These are phyloP conservation scores for Lagenidium giganteum DNA, from an alignment of 352 stramenopile species.

Conservation along the genomic window DNA sequence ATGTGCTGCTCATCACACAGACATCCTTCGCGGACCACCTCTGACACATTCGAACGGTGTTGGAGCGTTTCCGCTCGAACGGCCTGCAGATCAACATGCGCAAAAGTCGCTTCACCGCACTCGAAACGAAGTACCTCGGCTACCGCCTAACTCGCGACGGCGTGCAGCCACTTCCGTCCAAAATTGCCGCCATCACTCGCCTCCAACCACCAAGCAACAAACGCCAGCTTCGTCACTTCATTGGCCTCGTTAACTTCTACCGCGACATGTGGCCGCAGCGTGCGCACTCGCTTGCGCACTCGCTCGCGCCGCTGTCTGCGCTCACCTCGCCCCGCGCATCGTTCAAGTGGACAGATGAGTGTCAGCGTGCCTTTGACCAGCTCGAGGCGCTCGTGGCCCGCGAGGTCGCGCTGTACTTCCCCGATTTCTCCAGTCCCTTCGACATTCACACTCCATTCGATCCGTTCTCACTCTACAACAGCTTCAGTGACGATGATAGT, in stretches of 20 bases:
- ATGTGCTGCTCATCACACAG: conserved; percentile 6
- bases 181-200: conserved; percentile 5
- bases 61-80: neutral
- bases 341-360: conserved; percentile 19
- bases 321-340: conserved; percentile 18
- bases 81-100: too few relatives aligned
- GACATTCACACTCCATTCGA: too few relatives aligned
- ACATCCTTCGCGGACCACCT: conserved; percentile 1
- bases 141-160: conserved; percentile 4
- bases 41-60: neutral
- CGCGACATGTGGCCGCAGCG: conserved; percentile 26
- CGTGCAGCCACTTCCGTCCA: neutral
- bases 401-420: too few relatives aligned
- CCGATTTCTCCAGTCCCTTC: too few relatives aligned
- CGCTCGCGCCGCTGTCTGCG: conserved; percentile 20
- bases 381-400: too few relatives aligned
- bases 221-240: neutral
- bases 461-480: too few relatives aligned
- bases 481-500: too few relatives aligned
- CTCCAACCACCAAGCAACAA: neutral
- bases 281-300: too few relatives aligned
- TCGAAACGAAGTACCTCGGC: conserved; percentile 14
- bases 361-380: conserved; percentile 10
- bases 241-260: conserved; percentile 23
- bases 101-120: too few relatives aligned